Percentiles rank a stretch among this genome's conserved stretches.
Conservation (phyloP, 768 basidiomycete species). For the Macrolepiota fuliginosa region DNA sequence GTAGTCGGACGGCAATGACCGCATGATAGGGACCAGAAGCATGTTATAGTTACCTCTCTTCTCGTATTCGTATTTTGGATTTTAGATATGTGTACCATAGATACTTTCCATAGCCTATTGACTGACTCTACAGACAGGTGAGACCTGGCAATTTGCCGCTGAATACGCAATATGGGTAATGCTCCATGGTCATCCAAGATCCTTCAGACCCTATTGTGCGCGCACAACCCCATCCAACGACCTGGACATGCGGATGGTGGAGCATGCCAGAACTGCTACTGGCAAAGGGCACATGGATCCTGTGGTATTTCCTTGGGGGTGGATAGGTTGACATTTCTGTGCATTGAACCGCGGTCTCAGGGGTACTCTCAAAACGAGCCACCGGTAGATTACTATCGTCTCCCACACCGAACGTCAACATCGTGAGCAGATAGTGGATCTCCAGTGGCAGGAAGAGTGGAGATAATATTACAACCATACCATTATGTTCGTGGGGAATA, state of each 20-base stretch:
- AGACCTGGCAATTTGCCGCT: not conserved
- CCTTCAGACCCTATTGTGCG: not conserved
- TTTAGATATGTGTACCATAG: not conserved
- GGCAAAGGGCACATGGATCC: not conserved
- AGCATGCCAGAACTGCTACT: not conserved
- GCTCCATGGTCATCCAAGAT: not conserved
- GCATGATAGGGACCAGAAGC: too few relatives aligned
- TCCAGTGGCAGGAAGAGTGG: not conserved
- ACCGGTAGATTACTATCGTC: too few relatives aligned
- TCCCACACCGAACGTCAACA: too few relatives aligned
- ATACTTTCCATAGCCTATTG: not conserved
- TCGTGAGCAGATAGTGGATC: too few relatives aligned
- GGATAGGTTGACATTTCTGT: not conserved
- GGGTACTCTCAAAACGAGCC: not conserved
- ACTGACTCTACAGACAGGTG: not conserved
- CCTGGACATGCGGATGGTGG: not conserved
- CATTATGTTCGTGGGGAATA: too few relatives aligned
- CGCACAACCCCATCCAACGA: not conserved
- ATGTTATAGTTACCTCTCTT: too few relatives aligned
- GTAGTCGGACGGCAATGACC: too few relatives aligned
- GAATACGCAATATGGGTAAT: not conserved
- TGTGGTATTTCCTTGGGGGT: not conserved
- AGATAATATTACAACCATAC: too few relatives aligned
- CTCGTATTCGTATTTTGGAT: not conserved
- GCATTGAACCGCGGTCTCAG: not conserved